These are phyloP conservation scores for Neospora caninum DNA, from an alignment of 169 alveolate genomes.

Conservation along the genomic window DNA sequence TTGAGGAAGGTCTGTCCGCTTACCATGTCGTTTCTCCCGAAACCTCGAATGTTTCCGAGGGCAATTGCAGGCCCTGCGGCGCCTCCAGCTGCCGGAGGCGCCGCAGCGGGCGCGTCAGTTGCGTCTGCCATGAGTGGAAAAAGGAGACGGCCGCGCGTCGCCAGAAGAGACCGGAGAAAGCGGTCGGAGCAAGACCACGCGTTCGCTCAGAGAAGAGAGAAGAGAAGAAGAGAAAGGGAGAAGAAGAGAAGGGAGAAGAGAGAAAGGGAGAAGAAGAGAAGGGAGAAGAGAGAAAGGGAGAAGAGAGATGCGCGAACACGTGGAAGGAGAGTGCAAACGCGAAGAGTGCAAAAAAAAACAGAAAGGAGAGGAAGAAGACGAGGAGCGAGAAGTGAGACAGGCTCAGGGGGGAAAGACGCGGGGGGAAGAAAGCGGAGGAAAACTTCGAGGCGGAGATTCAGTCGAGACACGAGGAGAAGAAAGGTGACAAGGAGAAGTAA, in stretches of 20 bases:
- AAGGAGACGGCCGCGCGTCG: not conserved
- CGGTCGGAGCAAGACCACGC: not conserved
- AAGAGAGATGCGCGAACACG: too few species aligned
- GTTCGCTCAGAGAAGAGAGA: not conserved
- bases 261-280: not conserved
- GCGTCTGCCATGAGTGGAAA: not conserved
- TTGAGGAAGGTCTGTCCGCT: not conserved
- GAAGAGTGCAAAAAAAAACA: too few species aligned
- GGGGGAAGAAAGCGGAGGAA: too few species aligned
- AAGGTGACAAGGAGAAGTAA: too few species aligned
- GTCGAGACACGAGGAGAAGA: too few species aligned
- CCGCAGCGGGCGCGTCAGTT: not conserved
- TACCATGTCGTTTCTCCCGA: constrained; percentile 66
- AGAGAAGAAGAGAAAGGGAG: not conserved
- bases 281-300: too few species aligned
- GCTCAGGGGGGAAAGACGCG: too few species aligned
- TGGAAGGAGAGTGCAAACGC: too few species aligned
- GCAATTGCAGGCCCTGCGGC: constrained; percentile 62
- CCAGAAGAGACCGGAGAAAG: not conserved
- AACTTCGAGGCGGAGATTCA: too few species aligned
- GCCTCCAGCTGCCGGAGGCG: constrained; percentile 42
- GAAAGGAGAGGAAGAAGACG: too few species aligned
- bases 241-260: not conserved
- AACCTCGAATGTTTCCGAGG: constrained; percentile 65
- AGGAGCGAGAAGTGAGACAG: too few species aligned